Evolutionary conservation across 2,329 filamentous ascomycete genomes (phyloP).

Genomic region (Trichoderma atrobrunneum): DNA sequence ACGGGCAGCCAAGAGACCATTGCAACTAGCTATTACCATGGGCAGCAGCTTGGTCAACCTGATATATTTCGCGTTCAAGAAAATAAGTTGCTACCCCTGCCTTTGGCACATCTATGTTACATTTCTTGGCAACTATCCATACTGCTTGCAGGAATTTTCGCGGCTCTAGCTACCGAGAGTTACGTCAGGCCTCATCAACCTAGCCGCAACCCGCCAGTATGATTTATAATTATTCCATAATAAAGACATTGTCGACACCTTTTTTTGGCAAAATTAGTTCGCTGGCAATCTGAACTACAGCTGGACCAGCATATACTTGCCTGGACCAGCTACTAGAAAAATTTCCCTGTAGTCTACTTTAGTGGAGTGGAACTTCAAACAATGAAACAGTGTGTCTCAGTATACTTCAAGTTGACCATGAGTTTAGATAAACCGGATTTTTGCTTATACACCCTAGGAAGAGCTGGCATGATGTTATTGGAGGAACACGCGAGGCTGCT

Average conservation of each 20-base stretch:
- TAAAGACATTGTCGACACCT: neutral
- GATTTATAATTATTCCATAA: neutral
- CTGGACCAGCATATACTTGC: neutral
- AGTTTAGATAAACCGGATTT: neutral
- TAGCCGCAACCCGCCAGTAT: neutral
- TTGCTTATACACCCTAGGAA: neutral
- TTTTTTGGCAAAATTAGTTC: neutral
- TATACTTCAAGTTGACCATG: neutral
- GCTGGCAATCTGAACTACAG: neutral
- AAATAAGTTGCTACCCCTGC: neutral
- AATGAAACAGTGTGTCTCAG: neutral
- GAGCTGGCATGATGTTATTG: neutral
- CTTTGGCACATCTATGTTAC: neutral
- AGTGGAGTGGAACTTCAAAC: neutral
- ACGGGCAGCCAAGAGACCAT: neutral
- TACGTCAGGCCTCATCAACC: neutral
- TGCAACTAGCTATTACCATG: neutral
- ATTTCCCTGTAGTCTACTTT: neutral
- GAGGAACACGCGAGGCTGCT: neutral
- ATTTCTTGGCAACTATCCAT: neutral
- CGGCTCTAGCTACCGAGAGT: neutral
- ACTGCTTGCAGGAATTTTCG: neutral
- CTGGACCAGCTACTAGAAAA: too few species aligned
- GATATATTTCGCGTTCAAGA: neutral
- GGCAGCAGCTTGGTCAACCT: neutral